phyloP scores from a whole-genome alignment of 441 rosid species.

The Jatropha multifida region DNA sequence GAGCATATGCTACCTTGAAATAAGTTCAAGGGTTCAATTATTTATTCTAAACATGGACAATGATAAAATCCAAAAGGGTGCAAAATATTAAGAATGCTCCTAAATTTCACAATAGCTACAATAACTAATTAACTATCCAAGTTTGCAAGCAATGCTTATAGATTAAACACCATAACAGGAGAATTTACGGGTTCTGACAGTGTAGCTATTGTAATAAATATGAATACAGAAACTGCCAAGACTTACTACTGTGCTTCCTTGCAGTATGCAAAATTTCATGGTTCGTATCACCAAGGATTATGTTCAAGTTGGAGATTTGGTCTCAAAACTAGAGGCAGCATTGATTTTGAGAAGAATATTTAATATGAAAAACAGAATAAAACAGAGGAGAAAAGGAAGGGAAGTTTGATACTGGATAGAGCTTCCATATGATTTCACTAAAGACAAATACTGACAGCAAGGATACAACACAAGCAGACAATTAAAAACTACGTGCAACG shows the following conservation, averaged over 20 bases:
- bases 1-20: background rate
- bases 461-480: background rate
- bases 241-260: background rate
- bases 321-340: background rate
- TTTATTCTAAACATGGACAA: background rate
- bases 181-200: background rate
- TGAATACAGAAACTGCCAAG: background rate
- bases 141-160: background rate
- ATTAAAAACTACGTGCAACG: conserved; percentile 1
- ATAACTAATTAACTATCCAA: background rate
- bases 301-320: background rate
- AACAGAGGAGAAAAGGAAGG: background rate
- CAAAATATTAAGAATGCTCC: background rate
- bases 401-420: background rate
- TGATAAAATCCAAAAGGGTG: background rate
- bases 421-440: background rate
- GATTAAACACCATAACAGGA: background rate
- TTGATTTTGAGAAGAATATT: background rate
- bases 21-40: background rate
- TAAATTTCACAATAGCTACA: background rate
- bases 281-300: background rate
- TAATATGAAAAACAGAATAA: background rate
- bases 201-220: background rate
- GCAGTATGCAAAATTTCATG: background rate
- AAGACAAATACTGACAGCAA: background rate